These are phyloP conservation scores for Xerocomus minutiporus DNA, from an alignment of 1,284 basidiomycete species.

Conservation along the genomic window DNA sequence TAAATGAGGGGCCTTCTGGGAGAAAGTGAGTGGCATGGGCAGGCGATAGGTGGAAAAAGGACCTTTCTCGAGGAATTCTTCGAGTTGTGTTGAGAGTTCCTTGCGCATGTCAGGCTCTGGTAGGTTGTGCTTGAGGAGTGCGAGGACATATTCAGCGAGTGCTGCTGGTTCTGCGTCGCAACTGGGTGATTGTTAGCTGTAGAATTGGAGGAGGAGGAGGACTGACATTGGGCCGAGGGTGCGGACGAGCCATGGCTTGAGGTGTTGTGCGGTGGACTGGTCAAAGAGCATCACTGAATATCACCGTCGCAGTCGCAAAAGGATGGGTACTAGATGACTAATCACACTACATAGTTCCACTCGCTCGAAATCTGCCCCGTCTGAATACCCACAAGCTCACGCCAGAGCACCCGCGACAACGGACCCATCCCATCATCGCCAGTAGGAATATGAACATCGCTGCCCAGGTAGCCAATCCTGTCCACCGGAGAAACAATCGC, in stretches of 20 bases:
- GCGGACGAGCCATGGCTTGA: conserved; percentile 79
- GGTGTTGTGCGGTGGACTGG: conserved; percentile 52
- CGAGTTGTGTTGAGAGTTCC: conserved; percentile 73
- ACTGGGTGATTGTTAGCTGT: conserved; percentile 41
- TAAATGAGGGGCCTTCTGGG: conserved; percentile 72
- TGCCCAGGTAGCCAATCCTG: conserved; percentile 82
- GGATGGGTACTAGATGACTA: conserved; percentile 17
- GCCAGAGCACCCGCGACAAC: conserved; percentile 78
- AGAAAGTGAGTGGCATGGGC: conserved; percentile 11
- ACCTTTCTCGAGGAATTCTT: conserved; percentile 92
- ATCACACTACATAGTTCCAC: conserved; percentile 66
- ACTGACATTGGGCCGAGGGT: conserved; percentile 81
- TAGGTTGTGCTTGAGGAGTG: conserved; percentile 88
- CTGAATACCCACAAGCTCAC: conserved; percentile 86
- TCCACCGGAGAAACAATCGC: conserved; percentile 83
- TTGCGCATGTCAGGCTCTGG: conserved; percentile 79
- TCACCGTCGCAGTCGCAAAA: not conserved
- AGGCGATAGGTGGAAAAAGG: conserved; percentile 17
- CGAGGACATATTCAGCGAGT: conserved; percentile 91
- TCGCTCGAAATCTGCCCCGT: conserved; percentile 78
- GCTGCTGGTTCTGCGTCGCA: conserved; percentile 95
- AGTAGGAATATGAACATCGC: conserved; percentile 81
- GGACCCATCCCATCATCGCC: conserved; percentile 87
- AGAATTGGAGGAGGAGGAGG: not conserved
- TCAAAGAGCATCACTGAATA: conserved; percentile 57